A percentile compares a stretch with the other conserved stretches of the same genome.
Evolutionary conservation across 768 basidiomycete genomes (phyloP).

Genomic region (Tricholoma sp.): DNA sequence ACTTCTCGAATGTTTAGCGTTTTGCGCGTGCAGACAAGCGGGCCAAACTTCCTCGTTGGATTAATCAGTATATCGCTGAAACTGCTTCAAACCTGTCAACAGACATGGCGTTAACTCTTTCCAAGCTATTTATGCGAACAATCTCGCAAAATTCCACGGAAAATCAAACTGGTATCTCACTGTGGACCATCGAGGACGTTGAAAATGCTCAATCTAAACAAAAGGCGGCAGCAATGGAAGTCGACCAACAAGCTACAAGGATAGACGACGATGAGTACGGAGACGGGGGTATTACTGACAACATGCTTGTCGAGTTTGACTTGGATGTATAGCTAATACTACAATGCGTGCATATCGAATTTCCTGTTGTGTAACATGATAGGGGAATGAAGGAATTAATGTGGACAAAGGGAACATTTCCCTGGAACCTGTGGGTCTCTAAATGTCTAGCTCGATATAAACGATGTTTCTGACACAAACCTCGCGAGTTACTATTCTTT

Average conservation of each 20-base stretch:
- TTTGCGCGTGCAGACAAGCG: slow-evolving; percentile 92
- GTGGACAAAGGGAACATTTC: slow-evolving; percentile 33
- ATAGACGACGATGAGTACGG: slow-evolving; percentile 54
- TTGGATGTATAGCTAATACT: slow-evolving; percentile 28
- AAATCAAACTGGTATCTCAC: slow-evolving; percentile 88
- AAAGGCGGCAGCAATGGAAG: slow-evolving; percentile 53
- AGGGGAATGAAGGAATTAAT: slow-evolving; percentile 1
- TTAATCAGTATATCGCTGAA: slow-evolving; percentile 99
- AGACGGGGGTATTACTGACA: slow-evolving; percentile 64
- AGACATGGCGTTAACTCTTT: slow-evolving; percentile 92
- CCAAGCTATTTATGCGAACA: slow-evolving; percentile 96
- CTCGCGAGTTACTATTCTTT: slow-evolving; percentile 39
- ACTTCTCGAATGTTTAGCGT: slow-evolving; percentile 42
- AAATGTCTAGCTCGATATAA: not conserved
- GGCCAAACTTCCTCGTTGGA: slow-evolving; percentile 96
- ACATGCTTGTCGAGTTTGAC: slow-evolving; percentile 56
- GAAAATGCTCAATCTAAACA: slow-evolving; percentile 82
- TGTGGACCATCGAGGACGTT: slow-evolving; percentile 94
- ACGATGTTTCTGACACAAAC: slow-evolving; percentile 25
- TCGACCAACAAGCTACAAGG: slow-evolving; percentile 34
- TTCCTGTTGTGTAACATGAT: not conserved
- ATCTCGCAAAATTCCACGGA: slow-evolving; percentile 98
- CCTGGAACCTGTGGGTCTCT: slow-evolving; percentile 26
- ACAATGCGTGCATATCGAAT: not conserved
- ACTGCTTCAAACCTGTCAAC: slow-evolving; percentile 96